Base-by-base conservation (phyloP, 805 yeast species). In the Ogataea nitratoaversa region DNA sequence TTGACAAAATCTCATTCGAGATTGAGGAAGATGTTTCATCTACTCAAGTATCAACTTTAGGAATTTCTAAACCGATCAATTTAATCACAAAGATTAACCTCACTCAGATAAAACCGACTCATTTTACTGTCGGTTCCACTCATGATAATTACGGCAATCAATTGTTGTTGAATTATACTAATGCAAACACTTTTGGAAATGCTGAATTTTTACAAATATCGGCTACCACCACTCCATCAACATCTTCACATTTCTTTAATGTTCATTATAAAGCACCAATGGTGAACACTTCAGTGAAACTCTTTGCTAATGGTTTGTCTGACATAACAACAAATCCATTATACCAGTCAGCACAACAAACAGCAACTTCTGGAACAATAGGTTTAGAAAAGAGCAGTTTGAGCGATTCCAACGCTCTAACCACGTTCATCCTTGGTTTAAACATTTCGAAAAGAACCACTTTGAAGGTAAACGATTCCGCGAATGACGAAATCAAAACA, bases 181-280 rank as follows among this genome's bases (percentile, higher is more conserved):
- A 71, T 46, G 63, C 65, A 45, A 82, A 82, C 53, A 64, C 75
- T 8, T 72, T 82, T 48, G 88, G 85, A 4, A 82, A 82, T n/a
- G 88, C 84, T 13, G 90, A 83, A 55, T 64, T 65, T 6, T 50
- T 84, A 13, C 65, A 73, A 13, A 44, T 79, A 13, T 79, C 79
- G 44, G 71, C 76, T 47, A 56, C 44, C 43, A 61, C 68, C 43
- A 69, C 72, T 49, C 67, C 73, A 19, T 67, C 69, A 47, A 72
- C 63, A 55, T 63, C 66, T 56, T 27, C 18, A 2, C 29, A 32
- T 13, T 19, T 19, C 14, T 68, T 71, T 50, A 84, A 74, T 63
- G 67, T 72, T 5, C 50, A 49, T 47, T 66, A 64, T 54, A 70
- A 65, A 43, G 68, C 60, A 41, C 85, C 74, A 46, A 61, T 67